A percentile compares a stretch with the other conserved stretches of the same genome.
Conservation (phyloP, 805 yeast genomes). For the Saturnispora kantuleensis region DNA sequence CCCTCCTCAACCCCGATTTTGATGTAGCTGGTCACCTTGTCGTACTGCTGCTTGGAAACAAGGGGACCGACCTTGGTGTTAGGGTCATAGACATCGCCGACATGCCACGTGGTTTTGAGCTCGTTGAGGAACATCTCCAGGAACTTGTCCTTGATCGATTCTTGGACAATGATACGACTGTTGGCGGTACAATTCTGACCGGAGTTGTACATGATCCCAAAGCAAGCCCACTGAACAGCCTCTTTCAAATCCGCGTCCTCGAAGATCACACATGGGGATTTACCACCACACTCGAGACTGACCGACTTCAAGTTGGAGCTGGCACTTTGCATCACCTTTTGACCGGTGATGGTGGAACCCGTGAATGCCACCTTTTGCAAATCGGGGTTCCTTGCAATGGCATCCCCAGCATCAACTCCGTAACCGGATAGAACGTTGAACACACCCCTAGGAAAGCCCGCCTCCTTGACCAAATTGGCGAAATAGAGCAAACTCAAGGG, state of each 20-base stretch:
- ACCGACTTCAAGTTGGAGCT: constrained; percentile 51
- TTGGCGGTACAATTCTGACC: constrained; percentile 67
- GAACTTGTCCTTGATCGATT: constrained; percentile 44
- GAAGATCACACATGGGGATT: constrained; percentile 54
- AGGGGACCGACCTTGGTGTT: constrained; percentile 51
- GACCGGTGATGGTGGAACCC: constrained; percentile 61
- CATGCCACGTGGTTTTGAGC: constrained; percentile 39
- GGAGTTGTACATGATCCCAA: constrained; percentile 54
- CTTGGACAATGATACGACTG: constrained; percentile 52
- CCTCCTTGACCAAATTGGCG: constrained; percentile 47
- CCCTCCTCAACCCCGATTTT: constrained; percentile 39
- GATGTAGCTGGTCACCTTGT: constrained; percentile 39
- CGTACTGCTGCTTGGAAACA: constrained; percentile 46
- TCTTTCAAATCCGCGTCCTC: constrained; percentile 56
- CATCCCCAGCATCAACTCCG: constrained; percentile 63
- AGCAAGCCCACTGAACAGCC: constrained; percentile 59
- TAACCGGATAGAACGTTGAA: constrained; percentile 62
- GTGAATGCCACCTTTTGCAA: constrained; percentile 55
- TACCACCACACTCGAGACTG: constrained; percentile 66
- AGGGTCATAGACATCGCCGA: constrained; percentile 45
- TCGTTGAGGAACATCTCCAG: constrained; percentile 34
- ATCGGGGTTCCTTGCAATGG: constrained; percentile 49
- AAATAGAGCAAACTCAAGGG: constrained; percentile 60
- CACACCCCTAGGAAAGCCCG: constrained; percentile 72
- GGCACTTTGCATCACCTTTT: constrained; percentile 60